Evolutionary conservation across 2,329 filamentous ascomycete species (phyloP).

Genomic region (Colletotrichum liriopes): DNA sequence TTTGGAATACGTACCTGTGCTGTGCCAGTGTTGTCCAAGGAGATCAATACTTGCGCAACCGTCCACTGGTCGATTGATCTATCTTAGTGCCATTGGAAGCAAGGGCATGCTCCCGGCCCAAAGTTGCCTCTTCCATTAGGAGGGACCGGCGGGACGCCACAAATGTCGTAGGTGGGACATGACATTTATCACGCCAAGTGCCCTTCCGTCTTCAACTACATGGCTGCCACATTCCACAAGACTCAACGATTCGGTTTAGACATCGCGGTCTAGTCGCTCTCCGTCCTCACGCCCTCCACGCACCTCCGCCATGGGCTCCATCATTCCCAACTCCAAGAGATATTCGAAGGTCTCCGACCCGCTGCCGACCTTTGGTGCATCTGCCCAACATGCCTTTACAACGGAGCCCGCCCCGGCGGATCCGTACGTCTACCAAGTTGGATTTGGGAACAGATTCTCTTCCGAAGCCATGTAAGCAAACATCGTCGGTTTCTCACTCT

Average conservation of each 20-base stretch:
- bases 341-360: constrained; percentile 17
- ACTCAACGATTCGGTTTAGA: not conserved
- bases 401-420: constrained; percentile 37
- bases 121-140: constrained; percentile 15
- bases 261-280: constrained; percentile 1
- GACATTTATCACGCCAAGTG: constrained; percentile 31
- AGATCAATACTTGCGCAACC: constrained; percentile 26
- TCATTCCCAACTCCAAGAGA: constrained; percentile 29
- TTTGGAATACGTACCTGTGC: constrained; percentile 30
- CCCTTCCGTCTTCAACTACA: constrained; percentile 20
- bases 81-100: constrained; percentile 31
- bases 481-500: not conserved
- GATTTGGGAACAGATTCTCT: constrained; percentile 46
- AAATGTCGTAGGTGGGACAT: constrained; percentile 26
- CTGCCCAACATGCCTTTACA: constrained; percentile 41
- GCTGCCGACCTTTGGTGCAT: constrained; percentile 24
- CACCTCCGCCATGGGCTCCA: constrained; percentile 30
- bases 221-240: not conserved
- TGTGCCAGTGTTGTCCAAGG: constrained; percentile 12
- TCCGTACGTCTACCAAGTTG: constrained; percentile 46
- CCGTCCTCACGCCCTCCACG: not conserved
- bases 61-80: constrained; percentile 36
- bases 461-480: constrained; percentile 46
- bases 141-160: constrained; percentile 28
- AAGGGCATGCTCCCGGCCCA: constrained; percentile 34